Conservation (phyloP, 331 rosid species). For the Phaseolus coccineus region DNA sequence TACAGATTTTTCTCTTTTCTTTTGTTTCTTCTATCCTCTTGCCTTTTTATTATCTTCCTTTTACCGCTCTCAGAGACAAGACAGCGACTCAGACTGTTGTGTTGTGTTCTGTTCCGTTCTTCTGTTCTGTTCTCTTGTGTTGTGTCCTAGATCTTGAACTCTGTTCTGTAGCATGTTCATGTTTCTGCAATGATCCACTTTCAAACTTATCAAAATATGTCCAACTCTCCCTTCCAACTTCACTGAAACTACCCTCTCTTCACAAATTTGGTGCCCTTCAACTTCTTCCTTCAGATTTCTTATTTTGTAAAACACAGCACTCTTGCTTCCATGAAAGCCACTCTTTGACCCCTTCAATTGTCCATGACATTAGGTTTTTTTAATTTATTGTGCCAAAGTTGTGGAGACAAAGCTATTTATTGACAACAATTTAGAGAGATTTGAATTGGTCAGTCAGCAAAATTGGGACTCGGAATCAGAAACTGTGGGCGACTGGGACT, state of each 20-base stretch:
- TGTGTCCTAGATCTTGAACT: constrained; percentile 49
- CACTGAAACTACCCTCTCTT: neutral
- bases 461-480: constrained; percentile 47
- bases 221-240: constrained; percentile 33
- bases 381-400: neutral
- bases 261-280: constrained; percentile 26
- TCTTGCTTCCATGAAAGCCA: constrained; percentile 34
- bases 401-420: constrained; percentile 28
- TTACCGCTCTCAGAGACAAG: constrained; percentile 26
- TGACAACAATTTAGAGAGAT: constrained; percentile 16
- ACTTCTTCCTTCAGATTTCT: constrained; percentile 44
- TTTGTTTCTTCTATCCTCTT: neutral
- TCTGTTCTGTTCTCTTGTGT: too few relatives aligned
- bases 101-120: neutral
- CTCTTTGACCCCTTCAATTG: constrained; percentile 32
- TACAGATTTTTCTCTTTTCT: constrained; percentile 9
- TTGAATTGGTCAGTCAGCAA: constrained; percentile 44
- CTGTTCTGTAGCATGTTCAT: neutral
- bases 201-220: constrained; percentile 21
- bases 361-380: constrained; percentile 24
- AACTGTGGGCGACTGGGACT: constrained; percentile 39
- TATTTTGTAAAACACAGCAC: constrained; percentile 12
- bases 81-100: constrained; percentile 31
- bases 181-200: constrained; percentile 39
- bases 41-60: neutral